Conservation (phyloP, 371 early-diverging fungal genomes). For the Mucor sp. region DNA sequence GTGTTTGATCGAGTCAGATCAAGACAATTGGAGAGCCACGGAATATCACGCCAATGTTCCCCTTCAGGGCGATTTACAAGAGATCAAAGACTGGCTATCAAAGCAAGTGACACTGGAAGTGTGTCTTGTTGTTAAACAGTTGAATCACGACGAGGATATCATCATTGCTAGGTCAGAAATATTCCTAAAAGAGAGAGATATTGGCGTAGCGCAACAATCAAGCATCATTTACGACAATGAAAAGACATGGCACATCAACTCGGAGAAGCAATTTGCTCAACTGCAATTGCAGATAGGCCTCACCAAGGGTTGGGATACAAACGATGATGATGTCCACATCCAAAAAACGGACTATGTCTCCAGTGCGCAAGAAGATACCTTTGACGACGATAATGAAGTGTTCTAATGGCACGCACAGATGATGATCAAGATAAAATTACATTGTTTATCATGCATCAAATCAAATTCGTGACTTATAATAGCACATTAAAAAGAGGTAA, state of each 20-base stretch:
- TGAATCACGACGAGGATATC: conserved; percentile 1
- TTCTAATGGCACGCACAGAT: not conserved
- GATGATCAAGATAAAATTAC: no score
- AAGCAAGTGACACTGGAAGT: conserved; percentile 4
- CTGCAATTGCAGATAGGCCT: conserved; percentile 22
- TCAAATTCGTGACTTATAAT: no score
- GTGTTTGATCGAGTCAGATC: not conserved
- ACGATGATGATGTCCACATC: not conserved
- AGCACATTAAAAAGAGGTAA: no score
- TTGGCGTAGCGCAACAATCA: conserved; percentile 6
- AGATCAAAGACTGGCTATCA: conserved; percentile 18
- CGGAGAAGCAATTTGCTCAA: conserved; percentile 18
- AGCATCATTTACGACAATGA: conserved; percentile 16
- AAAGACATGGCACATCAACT: conserved; percentile 24
- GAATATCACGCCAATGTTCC: not conserved
- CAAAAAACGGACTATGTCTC: not conserved
- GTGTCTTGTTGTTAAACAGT: conserved; percentile 4
- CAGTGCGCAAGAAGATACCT: not conserved
- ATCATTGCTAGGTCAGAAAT: conserved; percentile 16
- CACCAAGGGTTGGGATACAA: conserved; percentile 19
- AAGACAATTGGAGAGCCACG: conserved; percentile 11
- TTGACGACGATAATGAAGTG: not conserved
- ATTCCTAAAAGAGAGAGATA: conserved; percentile 10
- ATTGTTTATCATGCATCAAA: no score
- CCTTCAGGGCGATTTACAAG: conserved; percentile 18